Conservation (phyloP, 306 rosid species). For the Cucurbita ficifolia region DNA sequence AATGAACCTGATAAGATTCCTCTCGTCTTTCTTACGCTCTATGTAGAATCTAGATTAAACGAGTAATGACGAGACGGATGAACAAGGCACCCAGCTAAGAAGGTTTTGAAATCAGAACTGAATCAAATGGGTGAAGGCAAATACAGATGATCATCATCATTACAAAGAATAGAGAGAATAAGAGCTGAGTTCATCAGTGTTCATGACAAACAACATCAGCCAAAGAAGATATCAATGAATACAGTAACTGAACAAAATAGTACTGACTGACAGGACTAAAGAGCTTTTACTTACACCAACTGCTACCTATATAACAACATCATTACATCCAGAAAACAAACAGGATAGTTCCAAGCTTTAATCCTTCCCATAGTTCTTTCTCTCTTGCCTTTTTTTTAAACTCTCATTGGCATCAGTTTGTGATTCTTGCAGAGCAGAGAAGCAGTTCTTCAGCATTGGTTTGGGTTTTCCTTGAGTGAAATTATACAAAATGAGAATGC, state of each 20-base stretch:
- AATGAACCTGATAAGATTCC: not conserved
- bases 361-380: not conserved
- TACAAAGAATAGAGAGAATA: not conserved
- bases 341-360: not conserved
- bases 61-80: not conserved
- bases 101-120: not conserved
- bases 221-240: not conserved
- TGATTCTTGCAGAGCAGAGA: not conserved
- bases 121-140: not conserved
- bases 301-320: not conserved
- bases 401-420: not conserved
- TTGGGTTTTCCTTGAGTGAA: slow-evolving; percentile 1
- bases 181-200: not conserved
- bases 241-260: not conserved
- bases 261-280: not conserved
- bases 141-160: not conserved
- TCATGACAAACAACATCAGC: slow-evolving; percentile 2
- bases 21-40: not conserved
- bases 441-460: not conserved
- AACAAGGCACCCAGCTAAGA: not conserved
- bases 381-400: not conserved
- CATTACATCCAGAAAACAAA: not conserved
- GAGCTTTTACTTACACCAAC: not conserved
- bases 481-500: slow-evolving; percentile 28
- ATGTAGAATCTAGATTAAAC: not conserved